A percentile compares a stretch with the other conserved stretches of the same genome.
phyloP scores from a whole-genome alignment of 306 rosid species.

The Cicer cuneatum region DNA sequence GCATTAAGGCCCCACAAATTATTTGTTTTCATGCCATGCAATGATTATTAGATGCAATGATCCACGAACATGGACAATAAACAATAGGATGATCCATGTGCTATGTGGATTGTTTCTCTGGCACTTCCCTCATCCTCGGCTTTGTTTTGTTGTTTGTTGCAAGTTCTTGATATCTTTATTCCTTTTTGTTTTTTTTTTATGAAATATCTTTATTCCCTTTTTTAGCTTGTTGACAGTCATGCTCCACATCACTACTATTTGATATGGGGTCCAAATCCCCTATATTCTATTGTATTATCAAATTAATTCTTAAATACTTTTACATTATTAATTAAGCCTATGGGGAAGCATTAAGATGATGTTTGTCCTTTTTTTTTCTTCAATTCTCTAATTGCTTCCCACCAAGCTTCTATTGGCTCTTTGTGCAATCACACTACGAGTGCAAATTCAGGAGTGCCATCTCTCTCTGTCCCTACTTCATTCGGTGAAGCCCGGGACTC shows the following conservation, averaged over 20 bases:
- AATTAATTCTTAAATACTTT: conserved; percentile 44
- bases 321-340: conserved; percentile 23
- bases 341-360: conserved; percentile 30
- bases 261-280: conserved; percentile 12
- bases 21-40: conserved; percentile 72
- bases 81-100: conserved; percentile 66
- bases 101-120: conserved; percentile 62
- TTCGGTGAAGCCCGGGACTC: conserved; percentile 28
- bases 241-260: conserved; percentile 52
- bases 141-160: conserved; percentile 47
- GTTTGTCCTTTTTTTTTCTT: conserved; percentile 2
- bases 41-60: conserved; percentile 61
- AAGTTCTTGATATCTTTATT: conserved; percentile 43
- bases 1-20: conserved; percentile 46
- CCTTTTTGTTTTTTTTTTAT: conserved; percentile 5
- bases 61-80: conserved; percentile 58
- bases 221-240: conserved; percentile 49
- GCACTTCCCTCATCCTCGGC: conserved; percentile 56
- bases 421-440: conserved; percentile 2
- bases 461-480: conserved; percentile 38
- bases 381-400: neutral
- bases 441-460: conserved; percentile 32
- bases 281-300: conserved; percentile 15
- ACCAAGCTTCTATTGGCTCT: conserved; percentile 24
- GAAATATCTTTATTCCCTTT: conserved; percentile 44